Conservation (phyloP, 2,329 filamentous ascomycete species). For the Ceratocystiopsis brevicomis region DNA sequence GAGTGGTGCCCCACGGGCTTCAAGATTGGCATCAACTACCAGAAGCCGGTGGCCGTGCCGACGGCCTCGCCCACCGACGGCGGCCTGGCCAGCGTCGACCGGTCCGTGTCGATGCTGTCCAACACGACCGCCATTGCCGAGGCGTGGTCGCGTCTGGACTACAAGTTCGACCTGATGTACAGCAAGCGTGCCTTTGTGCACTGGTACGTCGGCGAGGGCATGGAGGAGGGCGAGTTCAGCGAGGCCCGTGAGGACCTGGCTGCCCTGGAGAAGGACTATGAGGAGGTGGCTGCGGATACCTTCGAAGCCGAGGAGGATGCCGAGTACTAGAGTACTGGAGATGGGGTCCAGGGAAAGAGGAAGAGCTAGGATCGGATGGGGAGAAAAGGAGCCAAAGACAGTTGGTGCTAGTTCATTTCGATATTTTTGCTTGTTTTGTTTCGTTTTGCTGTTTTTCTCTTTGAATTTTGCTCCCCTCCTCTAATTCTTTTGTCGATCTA, state of each 20-base stretch:
- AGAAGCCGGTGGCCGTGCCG: constrained; percentile 44
- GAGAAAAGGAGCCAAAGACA: background rate
- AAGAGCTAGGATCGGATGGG: background rate
- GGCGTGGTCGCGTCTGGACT: constrained; percentile 87
- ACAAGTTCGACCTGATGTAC: constrained; percentile 99
- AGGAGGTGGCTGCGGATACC: constrained; percentile 65
- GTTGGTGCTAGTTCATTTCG: no score
- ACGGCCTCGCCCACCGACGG: constrained; percentile 31
- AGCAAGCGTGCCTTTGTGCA: constrained; percentile 99
- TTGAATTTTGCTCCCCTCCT: no score
- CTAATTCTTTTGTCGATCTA: no score
- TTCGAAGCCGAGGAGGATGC: constrained; percentile 43
- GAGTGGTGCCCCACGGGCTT: constrained; percentile 62
- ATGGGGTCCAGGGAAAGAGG: background rate
- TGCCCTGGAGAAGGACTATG: constrained; percentile 71
- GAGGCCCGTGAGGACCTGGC: constrained; percentile 95
- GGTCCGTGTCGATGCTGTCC: constrained; percentile 49
- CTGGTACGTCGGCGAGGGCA: constrained; percentile 99
- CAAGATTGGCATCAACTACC: constrained; percentile 61
- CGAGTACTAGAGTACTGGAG: constrained; percentile 51
- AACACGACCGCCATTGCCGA: constrained; percentile 98
- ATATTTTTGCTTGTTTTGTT: background rate
- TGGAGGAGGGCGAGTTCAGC: constrained; percentile 99
- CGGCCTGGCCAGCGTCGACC: constrained; percentile 41
- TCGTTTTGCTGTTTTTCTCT: no score